phyloP scores from a whole-genome alignment of 345 rosid species.

The Citrus sp. region DNA sequence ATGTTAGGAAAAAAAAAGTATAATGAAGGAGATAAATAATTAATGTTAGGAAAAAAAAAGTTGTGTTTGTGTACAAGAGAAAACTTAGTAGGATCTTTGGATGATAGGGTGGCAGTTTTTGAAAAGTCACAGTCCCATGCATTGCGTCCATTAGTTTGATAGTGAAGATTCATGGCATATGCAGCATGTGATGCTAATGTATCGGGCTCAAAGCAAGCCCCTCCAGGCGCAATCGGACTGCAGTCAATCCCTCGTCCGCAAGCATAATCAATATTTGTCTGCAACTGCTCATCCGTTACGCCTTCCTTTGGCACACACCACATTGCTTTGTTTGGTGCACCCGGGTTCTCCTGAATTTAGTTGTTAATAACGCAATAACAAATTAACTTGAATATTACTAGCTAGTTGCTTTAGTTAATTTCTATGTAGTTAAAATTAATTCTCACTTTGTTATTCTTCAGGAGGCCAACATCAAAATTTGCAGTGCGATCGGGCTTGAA shows the following conservation, averaged over 20 bases:
- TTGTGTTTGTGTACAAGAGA: neutral
- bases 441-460: constrained; percentile 40
- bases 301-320: constrained; percentile 75
- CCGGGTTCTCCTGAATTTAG: constrained; percentile 18
- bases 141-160: constrained; percentile 45
- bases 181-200: constrained; percentile 72
- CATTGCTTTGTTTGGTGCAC: constrained; percentile 17
- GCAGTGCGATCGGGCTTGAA: constrained; percentile 68
- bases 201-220: constrained; percentile 80
- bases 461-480: constrained; percentile 77
- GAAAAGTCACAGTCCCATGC: constrained; percentile 69
- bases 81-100: constrained; percentile 73
- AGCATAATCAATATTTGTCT: constrained; percentile 72
- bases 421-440: too few species aligned
- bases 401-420: neutral
- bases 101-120: constrained; percentile 48
- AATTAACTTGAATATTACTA: too few species aligned
- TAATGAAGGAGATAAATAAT: neutral
- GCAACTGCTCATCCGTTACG: constrained; percentile 51
- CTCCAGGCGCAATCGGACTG: constrained; percentile 70
- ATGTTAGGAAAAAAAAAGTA: too few species aligned
- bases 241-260: constrained; percentile 81
- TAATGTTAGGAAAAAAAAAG: too few species aligned
- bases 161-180: constrained; percentile 84
- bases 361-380: neutral